A percentile compares a stretch with the other conserved stretches of the same genome.
These are phyloP conservation scores for Wickerhamomyces ciferrii DNA, from an alignment of 805 yeast genomes.

Conservation along the genomic window DNA sequence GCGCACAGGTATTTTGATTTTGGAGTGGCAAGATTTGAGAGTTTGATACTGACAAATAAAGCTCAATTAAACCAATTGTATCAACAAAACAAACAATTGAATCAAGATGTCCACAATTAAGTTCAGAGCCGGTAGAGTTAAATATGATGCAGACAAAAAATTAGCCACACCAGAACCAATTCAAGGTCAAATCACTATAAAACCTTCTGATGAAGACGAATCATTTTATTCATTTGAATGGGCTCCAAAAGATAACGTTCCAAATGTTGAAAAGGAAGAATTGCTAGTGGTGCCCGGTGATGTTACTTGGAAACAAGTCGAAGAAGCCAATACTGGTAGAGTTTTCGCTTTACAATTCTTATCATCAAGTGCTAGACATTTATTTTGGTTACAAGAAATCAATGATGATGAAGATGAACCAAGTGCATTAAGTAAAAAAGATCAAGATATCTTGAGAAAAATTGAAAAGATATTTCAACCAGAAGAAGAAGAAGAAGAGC, in stretches of 20 bases:
- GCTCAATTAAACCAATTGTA: not conserved
- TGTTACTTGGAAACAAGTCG: constrained; percentile 67
- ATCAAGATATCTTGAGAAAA: constrained; percentile 40
- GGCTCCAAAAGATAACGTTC: constrained; percentile 56
- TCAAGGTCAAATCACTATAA: constrained; percentile 61
- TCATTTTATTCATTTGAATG: constrained; percentile 67
- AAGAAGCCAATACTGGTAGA: constrained; percentile 71
- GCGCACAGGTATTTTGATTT: no score
- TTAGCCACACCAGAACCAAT: constrained; percentile 65
- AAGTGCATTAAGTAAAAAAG: constrained; percentile 52
- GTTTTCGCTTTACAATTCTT: constrained; percentile 64
- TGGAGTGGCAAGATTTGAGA: not conserved
- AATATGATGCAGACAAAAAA: constrained; percentile 53
- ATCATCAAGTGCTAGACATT: constrained; percentile 51
- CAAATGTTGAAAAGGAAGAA: constrained; percentile 48
- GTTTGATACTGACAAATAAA: no score
- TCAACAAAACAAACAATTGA: not conserved
- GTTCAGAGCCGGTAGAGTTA: constrained; percentile 79
- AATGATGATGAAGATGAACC: constrained; percentile 59
- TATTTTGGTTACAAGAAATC: constrained; percentile 73
- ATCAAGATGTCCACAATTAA: constrained; percentile 18
- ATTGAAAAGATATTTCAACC: constrained; percentile 42
- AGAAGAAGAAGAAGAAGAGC: constrained; percentile 32
- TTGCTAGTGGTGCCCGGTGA: constrained; percentile 81
- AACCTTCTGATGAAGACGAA: constrained; percentile 64